These are phyloP conservation scores for Helotiales sp. DNA, from an alignment of 2,329 filamentous ascomycete species.

Conservation along the genomic window DNA sequence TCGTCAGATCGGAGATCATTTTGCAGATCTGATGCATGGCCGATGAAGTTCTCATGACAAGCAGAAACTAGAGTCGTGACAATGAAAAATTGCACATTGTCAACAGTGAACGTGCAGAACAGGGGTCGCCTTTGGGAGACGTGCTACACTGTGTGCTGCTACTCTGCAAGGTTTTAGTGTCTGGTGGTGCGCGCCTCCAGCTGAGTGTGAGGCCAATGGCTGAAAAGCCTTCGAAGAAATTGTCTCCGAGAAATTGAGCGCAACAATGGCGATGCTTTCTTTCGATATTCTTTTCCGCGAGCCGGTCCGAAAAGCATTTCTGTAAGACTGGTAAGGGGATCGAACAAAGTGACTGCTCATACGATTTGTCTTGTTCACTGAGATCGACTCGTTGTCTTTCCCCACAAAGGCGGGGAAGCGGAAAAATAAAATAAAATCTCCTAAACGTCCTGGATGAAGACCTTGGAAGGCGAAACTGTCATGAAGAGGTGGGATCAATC, in stretches of 20 bases:
- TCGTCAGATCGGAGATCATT: not conserved
- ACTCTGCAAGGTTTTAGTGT: no score
- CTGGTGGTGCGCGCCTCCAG: not conserved
- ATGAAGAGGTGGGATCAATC: not conserved
- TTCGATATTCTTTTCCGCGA: not conserved
- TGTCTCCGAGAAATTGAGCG: constrained; percentile 10
- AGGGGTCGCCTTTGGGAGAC: no score
- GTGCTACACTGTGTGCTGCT: no score
- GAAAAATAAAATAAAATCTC: not conserved
- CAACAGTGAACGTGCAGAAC: not conserved
- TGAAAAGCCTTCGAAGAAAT: not conserved
- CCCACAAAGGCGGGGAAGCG: not conserved
- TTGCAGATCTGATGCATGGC: not conserved
- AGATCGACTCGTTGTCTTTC: not conserved
- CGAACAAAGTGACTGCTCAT: not conserved
- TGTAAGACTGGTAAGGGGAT: not conserved
- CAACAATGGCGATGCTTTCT: not conserved
- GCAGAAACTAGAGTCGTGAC: not conserved
- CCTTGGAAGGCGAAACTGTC: not conserved
- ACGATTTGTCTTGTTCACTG: not conserved
- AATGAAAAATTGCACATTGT: not conserved
- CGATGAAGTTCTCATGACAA: not conserved
- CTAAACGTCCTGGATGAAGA: not conserved
- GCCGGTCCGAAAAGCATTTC: not conserved
- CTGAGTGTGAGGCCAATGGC: not conserved